Evolutionary conservation across 2,329 filamentous ascomycete genomes (phyloP).

Genomic region (Claviceps sp.): DNA sequence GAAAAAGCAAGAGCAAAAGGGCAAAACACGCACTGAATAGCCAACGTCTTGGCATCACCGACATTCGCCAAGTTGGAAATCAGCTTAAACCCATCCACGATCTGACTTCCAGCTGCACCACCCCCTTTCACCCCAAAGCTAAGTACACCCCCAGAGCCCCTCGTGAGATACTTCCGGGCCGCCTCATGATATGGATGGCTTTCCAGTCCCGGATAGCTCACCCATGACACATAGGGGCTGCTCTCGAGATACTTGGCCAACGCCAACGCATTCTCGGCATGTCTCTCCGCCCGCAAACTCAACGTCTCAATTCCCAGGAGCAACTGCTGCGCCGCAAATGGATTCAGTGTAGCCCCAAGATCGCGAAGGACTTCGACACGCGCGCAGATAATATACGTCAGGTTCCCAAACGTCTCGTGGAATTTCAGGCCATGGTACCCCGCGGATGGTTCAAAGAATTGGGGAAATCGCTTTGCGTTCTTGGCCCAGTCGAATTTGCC

Average conservation of each 20-base stretch:
- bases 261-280: conserved; percentile 69
- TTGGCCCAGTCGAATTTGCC: conserved; percentile 93
- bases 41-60: conserved; percentile 86
- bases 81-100: conserved; percentile 89
- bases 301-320: conserved; percentile 83
- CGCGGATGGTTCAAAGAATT: conserved; percentile 77
- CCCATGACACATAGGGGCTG: conserved; percentile 78
- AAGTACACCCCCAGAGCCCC: conserved; percentile 79
- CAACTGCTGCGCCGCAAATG: conserved; percentile 86
- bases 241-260: conserved; percentile 74
- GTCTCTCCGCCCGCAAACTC: conserved; percentile 71
- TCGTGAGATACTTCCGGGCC: conserved; percentile 76
- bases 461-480: conserved; percentile 72
- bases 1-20: background rate
- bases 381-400: conserved; percentile 72
- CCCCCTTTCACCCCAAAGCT: conserved; percentile 91
- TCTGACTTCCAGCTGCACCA: conserved; percentile 65
- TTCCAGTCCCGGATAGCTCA: conserved; percentile 80
- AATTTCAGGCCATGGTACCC: conserved; percentile 92
- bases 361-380: conserved; percentile 87
- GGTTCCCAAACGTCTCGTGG: conserved; percentile 77
- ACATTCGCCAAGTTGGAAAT: conserved; percentile 95
- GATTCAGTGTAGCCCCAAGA: conserved; percentile 68
- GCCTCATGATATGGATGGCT: conserved; percentile 66
- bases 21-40: conserved; percentile 50